phyloP scores from a whole-genome alignment of 306 rosid genomes.

The Abrus precatorius region DNA sequence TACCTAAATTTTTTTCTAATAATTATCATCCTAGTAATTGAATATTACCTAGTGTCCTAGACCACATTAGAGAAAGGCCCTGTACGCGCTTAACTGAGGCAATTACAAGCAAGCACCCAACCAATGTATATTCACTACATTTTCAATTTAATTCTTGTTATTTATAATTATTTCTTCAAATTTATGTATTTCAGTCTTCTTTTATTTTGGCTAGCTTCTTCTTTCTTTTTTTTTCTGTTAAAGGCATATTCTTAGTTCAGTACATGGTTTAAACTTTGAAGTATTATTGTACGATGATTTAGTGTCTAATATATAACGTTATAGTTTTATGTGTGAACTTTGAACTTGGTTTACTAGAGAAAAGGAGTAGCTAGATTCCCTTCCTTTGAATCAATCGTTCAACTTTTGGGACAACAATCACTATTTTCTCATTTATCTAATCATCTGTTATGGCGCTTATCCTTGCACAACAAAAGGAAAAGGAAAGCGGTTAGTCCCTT shows the following conservation, averaged over 20 bases:
- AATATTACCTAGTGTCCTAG: not conserved
- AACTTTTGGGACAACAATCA: not conserved
- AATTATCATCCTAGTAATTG: not conserved
- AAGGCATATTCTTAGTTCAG: not conserved
- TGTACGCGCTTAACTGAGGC: not conserved
- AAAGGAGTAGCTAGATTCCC: not conserved
- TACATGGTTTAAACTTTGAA: no score
- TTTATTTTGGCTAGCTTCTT: not conserved
- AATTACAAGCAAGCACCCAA: not conserved
- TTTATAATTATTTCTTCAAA: not conserved
- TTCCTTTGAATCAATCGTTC: conserved; percentile 7
- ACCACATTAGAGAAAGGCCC: not conserved
- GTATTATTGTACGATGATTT: no score
- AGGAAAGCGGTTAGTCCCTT: not conserved
- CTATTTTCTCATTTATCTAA: not conserved
- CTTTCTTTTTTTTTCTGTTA: not conserved
- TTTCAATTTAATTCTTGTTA: not conserved
- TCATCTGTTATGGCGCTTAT: not conserved
- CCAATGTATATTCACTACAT: not conserved
- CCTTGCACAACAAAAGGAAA: no score
- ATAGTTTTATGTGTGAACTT: not conserved
- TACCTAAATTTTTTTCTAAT: no score
- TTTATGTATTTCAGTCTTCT: not conserved
- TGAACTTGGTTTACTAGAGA: not conserved
- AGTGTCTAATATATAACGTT: no score